Base-by-base conservation (phyloP, 129 eudicot species). In the Daucus carota region DNA sequence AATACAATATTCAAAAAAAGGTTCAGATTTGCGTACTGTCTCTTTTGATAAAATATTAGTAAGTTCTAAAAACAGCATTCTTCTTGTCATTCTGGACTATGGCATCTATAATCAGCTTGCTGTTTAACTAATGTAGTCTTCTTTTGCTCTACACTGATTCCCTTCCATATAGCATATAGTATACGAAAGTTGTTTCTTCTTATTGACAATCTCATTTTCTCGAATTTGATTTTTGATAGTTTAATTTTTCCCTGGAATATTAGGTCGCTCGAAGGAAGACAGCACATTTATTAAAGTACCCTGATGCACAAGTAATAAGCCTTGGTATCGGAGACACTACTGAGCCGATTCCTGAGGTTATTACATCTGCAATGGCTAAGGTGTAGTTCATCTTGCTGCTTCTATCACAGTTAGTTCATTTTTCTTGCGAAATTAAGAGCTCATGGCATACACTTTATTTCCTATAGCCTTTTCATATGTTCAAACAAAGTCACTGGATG, bases 321-420 rank as follows among this genome's bases (percentile, higher is more conserved):
- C 96, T 93, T 42, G 98, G 96, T 47, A 88, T 90, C 75, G 98
- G 98, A 73, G 98, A 90, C 83, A 93, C 96, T 45, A 88, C 98
- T 8, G 96, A 93, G 88, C 98, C 98, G 70, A 90, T 93, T 81
- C 98, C 98, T 48, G 96, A 93, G 32, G 96, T 93, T 78, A 91
- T 93, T 71, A 84, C 98, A 42, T 80, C 96, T 83, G 97, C 96
- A 33, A 92, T 92, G 97, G 88, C 98, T 75, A 81, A 93, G 96
- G 98, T 90, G 80, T 31, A 69, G 28, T 28, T 26, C 46, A 47
- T 33, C 3, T 43, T 4, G 2, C 18, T 29, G 46, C 22, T 22
- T 31, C 24, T n/a, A n/a, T 2, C 24, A 57, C n/a, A n/a, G n/a
- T n/a, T n/a, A n/a, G n/a, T 50, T 59, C 28, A 29, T 29, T 29